Percentiles rank a stretch among this genome's conserved stretches.
These are phyloP conservation scores for Backusella tarrabulga DNA, from an alignment of 192 early-diverging fungal species.

Conservation along the genomic window DNA sequence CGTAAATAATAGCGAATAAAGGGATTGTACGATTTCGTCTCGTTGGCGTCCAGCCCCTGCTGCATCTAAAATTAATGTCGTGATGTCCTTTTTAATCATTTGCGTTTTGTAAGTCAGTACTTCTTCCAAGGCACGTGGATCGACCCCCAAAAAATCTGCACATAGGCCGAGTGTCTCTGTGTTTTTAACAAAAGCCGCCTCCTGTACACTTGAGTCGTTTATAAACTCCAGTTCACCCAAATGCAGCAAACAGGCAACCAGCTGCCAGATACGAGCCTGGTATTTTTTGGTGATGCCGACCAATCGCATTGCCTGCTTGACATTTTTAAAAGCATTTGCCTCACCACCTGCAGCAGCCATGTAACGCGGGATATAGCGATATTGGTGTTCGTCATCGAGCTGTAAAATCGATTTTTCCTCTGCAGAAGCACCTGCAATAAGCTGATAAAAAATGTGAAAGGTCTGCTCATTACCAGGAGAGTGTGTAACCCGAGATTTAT, in stretches of 20 bases:
- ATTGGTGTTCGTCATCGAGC: constrained; percentile 60
- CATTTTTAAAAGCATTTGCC: constrained; percentile 55
- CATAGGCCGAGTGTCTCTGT: constrained; percentile 70
- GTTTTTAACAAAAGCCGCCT: constrained; percentile 79
- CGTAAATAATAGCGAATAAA: constrained; percentile 84
- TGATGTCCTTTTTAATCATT: constrained; percentile 78
- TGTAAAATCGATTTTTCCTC: constrained; percentile 78
- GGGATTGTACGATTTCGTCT: constrained; percentile 68
- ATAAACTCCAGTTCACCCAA: constrained; percentile 87
- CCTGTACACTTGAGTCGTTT: constrained; percentile 66
- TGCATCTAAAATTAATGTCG: constrained; percentile 77
- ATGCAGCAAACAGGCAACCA: constrained; percentile 82
- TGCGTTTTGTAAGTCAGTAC: constrained; percentile 82
- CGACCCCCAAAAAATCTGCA: constrained; percentile 81
- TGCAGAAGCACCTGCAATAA: constrained; percentile 78
- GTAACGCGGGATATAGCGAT: constrained; percentile 55
- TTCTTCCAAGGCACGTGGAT: constrained; percentile 65
- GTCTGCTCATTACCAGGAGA: constrained; percentile 69
- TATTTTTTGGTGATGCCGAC: constrained; percentile 81
- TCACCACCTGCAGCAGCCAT: constrained; percentile 61
- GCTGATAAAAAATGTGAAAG: constrained; percentile 96
- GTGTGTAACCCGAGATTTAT: constrained; percentile 75
- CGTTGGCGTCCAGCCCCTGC: constrained; percentile 68
- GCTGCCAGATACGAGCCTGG: constrained; percentile 81
- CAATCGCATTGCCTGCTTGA: constrained; percentile 81